Base-by-base conservation (phyloP, 108 stramenopile genomes). In the Heterococcus sp. region DNA sequence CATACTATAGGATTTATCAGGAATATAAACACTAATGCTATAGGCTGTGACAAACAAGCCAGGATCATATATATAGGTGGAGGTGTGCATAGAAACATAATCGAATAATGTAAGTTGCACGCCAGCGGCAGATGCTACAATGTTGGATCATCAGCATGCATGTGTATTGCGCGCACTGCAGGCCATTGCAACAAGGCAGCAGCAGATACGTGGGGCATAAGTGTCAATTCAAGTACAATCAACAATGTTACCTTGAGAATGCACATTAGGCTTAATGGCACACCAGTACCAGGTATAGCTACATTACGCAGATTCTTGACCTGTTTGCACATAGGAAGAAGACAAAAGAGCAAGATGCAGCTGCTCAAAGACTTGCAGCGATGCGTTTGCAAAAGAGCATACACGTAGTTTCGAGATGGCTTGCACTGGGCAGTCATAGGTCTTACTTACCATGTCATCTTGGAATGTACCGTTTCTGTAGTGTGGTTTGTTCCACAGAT, bases 231-330 rank as follows among this genome's bases (percentile, higher is more conserved):
- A n/a, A n/a, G n/a, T n/a, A n/a, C n/a, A n/a, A n/a, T n/a, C n/a
- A n/a, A n/a, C n/a, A n/a, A n/a, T n/a, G n/a, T n/a, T 0, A 86
- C 27, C 68, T 82, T 86, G 37, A 69, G 70, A 30, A 85, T 69
- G 35, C 90, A 93, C 68, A 95, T 88, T 3, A 88, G 11, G 32
- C 87, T 89, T 2, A 98, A 76, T 0, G 96, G 94, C 1, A 97
- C 71, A 38, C 97, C 97, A 8, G 96, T 98, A 66, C 96, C 87
- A 32, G 97, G 97, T 74, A 98, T 91, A 68, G 97, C 97, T 58
- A 98, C 97, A 76, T 98, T 98, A 38, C 92, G 87, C 32, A 98
- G 85, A 74, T 98, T 98, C 78, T 95, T 93, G 65, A 92, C 31
- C 39, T 96, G 63, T 69, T 79, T 72, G 71, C 72, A 72, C 34